A percentile compares a stretch with the other conserved stretches of the same genome.
phyloP scores from a whole-genome alignment of 2,329 filamentous ascomycete species.

The Hirsutella rhossiliensis region DNA sequence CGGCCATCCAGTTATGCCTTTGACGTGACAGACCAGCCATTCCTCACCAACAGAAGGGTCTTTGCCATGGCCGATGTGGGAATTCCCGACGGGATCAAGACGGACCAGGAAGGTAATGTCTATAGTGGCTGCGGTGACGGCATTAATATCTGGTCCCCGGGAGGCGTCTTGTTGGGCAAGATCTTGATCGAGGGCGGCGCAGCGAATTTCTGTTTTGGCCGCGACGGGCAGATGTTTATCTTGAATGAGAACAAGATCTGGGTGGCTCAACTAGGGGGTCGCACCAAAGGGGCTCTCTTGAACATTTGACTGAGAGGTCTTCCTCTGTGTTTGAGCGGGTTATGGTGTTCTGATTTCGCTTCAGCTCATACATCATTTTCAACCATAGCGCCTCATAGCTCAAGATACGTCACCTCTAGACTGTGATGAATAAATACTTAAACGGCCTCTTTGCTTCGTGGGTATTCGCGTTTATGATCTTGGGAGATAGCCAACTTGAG shows the following conservation, averaged over 20 bases:
- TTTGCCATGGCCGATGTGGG: constrained; percentile 37
- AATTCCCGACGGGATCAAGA: constrained; percentile 35
- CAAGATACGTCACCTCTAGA: too few relatives aligned
- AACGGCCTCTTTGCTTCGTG: too few relatives aligned
- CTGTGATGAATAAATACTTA: too few relatives aligned
- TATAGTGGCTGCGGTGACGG: constrained; percentile 37
- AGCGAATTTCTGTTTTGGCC: constrained; percentile 36
- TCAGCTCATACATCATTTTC: too few relatives aligned
- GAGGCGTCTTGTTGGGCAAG: constrained; percentile 31
- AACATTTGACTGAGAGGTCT: constrained; percentile 1
- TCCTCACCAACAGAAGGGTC: constrained; percentile 33
- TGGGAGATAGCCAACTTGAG: too few relatives aligned
- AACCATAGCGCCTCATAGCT: too few relatives aligned
- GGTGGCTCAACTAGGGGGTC: constrained; percentile 14
- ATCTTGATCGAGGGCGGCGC: constrained; percentile 28
- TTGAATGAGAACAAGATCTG: constrained; percentile 34
- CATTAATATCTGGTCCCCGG: constrained; percentile 33
- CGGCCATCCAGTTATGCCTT: constrained; percentile 19
- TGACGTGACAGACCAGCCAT: constrained; percentile 21
- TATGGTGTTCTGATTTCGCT: too few relatives aligned
- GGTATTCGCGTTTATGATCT: too few relatives aligned
- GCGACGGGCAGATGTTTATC: constrained; percentile 28
- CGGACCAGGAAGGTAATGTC: constrained; percentile 32
- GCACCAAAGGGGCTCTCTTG: constrained; percentile 10
- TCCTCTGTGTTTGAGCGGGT: too few relatives aligned